Evolutionary conservation across 257 asterid species (phyloP).

Genomic region (Ehretia macrophylla): DNA sequence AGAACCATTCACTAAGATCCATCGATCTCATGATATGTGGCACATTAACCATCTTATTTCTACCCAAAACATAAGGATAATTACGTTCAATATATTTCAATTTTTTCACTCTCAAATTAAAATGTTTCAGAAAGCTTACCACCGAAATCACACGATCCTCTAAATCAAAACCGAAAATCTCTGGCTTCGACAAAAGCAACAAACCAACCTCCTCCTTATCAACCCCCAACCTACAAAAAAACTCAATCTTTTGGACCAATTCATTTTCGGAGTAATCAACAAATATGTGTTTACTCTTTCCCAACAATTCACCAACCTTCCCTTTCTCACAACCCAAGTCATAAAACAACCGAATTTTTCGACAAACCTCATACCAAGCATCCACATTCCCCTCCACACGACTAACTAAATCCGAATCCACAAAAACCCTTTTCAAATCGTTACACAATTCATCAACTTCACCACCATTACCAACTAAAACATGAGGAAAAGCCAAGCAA

Average conservation of each 20-base stretch:
- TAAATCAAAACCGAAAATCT: conserved; percentile 35
- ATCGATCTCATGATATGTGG: conserved; percentile 49
- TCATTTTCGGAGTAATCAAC: conserved; percentile 42
- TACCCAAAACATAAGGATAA: conserved; percentile 63
- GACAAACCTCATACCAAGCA: conserved; percentile 43
- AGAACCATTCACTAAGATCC: conserved; percentile 66
- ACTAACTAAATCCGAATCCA: conserved; percentile 40
- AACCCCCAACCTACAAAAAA: conserved; percentile 39
- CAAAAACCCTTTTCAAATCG: conserved; percentile 43
- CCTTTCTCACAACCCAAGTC: conserved; percentile 59
- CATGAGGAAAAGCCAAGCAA: conserved; percentile 52
- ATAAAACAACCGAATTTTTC: conserved; percentile 42
- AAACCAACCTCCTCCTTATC: conserved; percentile 39
- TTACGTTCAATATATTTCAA: conserved; percentile 30
- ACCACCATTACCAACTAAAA: conserved; percentile 16
- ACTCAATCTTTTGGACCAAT: conserved; percentile 43
- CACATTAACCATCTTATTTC: conserved; percentile 49
- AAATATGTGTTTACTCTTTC: conserved; percentile 37
- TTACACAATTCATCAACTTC: conserved; percentile 36
- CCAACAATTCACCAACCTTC: conserved; percentile 48
- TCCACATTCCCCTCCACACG: conserved; percentile 42
- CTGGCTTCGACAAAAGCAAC: conserved; percentile 52
- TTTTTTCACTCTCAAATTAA: conserved; percentile 34
- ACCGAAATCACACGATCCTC: conserved; percentile 40
- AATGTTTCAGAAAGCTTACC: conserved; percentile 38